These are phyloP conservation scores for Podospora australis DNA, from an alignment of 495 filamentous ascomycete species.

Conservation along the genomic window DNA sequence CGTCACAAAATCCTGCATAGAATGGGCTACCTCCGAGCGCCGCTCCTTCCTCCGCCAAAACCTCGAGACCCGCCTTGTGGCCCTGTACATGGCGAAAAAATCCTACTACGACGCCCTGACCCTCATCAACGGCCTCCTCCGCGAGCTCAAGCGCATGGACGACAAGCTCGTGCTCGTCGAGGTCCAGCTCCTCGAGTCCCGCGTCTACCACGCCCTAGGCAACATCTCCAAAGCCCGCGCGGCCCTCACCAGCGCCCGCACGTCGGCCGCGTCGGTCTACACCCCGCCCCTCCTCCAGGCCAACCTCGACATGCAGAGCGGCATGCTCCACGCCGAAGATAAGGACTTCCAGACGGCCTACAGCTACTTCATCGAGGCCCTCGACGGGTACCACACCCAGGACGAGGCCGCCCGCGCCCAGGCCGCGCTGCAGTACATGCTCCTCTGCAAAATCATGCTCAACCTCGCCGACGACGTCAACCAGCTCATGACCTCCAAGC, in stretches of 20 bases:
- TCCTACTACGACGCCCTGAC: conserved; percentile 94
- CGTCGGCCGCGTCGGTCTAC: conserved; percentile 92
- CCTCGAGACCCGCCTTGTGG: conserved; percentile 91
- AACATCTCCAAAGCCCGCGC: conserved; percentile 96
- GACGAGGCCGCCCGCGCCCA: conserved; percentile 81
- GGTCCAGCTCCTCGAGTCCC: conserved; percentile 93
- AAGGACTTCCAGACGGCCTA: conserved; percentile 97
- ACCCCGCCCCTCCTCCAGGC: conserved; percentile 93
- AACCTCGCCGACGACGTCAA: conserved; percentile 95
- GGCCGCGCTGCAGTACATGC: conserved; percentile 95
- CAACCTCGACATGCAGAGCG: conserved; percentile 96
- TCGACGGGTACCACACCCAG: conserved; percentile 92
- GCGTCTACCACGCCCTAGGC: conserved; percentile 93
- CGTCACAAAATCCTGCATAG: conserved; percentile 96
- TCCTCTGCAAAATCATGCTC: conserved; percentile 99
- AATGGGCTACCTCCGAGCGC: conserved; percentile 92
- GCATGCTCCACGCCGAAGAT: conserved; percentile 97
- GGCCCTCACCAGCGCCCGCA: conserved; percentile 87
- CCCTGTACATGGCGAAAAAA: conserved; percentile 91
- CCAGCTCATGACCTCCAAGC: conserved; percentile 84
- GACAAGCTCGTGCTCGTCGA: conserved; percentile 99
- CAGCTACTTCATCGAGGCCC: conserved; percentile 97
- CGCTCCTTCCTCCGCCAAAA: conserved; percentile 95
- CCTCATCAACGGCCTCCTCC: conserved; percentile 90
- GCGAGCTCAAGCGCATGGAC: conserved; percentile 93